phyloP scores from a whole-genome alignment of 1,139 yeast species.

The Wickerhamomyces sp. region DNA sequence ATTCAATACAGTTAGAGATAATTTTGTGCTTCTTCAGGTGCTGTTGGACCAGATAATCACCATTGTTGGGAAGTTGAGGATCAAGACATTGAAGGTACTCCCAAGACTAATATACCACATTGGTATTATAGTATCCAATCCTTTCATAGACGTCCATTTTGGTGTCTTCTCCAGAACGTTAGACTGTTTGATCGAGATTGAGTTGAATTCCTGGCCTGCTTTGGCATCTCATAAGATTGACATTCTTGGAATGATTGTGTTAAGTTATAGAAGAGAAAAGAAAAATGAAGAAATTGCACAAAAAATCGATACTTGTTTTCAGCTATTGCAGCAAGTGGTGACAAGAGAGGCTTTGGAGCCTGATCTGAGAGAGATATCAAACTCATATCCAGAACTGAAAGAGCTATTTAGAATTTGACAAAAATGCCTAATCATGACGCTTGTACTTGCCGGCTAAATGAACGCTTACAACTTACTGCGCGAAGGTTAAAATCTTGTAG shows the following conservation, averaged over 20 bases:
- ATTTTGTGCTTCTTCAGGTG: conserved; percentile 9
- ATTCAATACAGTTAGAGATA: conserved; percentile 15
- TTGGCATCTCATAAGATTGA: conserved; percentile 28
- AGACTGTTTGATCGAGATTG: conserved; percentile 18
- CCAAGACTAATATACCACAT: conserved; percentile 22
- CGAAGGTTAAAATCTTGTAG: too few relatives aligned
- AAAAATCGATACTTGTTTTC: not conserved
- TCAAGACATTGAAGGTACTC: conserved; percentile 12
- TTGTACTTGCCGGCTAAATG: too few relatives aligned
- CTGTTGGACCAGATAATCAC: conserved; percentile 8
- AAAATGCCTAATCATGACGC: not conserved
- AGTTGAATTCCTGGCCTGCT: conserved; percentile 30
- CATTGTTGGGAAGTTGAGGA: conserved; percentile 9
- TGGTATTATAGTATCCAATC: conserved; percentile 18
- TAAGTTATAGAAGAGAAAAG: conserved; percentile 12
- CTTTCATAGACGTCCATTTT: conserved; percentile 16
- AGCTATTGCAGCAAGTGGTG: not conserved
- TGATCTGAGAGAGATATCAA: not conserved
- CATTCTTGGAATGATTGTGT: conserved; percentile 29
- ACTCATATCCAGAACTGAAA: not conserved
- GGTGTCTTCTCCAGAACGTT: conserved; percentile 15
- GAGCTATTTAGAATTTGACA: not conserved
- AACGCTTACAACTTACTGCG: too few relatives aligned
- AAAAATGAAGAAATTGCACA: not conserved
- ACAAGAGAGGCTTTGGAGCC: not conserved